Percentiles rank a stretch among this genome's conserved stretches.
Conservation (phyloP, 495 filamentous ascomycete species). For the Tricharina praecox region DNA sequence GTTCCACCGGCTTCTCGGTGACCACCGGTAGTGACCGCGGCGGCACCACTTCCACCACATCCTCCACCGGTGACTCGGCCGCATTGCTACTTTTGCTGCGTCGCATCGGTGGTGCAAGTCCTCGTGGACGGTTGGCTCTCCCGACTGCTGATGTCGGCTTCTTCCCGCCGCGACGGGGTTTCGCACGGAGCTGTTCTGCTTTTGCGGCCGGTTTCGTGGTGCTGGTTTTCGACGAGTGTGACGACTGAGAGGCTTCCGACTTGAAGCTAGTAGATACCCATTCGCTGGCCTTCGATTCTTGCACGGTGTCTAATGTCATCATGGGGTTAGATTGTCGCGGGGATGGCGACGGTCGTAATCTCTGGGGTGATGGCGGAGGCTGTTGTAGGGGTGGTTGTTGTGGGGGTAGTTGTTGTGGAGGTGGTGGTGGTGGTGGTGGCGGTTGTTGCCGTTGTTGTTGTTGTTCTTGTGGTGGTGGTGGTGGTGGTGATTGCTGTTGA, state of each 20-base stretch:
- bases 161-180: not conserved
- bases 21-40: slow-evolving; percentile 1
- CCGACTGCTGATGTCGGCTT: not conserved
- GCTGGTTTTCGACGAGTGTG: not conserved
- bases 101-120: not conserved
- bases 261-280: not conserved
- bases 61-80: not conserved
- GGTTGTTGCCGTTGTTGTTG: too few relatives aligned
- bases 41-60: not conserved
- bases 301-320: slow-evolving; percentile 1
- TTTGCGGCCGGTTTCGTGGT: not conserved
- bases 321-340: not conserved
- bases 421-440: too few relatives aligned
- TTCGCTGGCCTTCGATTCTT: not conserved
- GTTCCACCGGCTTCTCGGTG: slow-evolving; percentile 2
- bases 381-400: not conserved
- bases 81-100: slow-evolving; percentile 1
- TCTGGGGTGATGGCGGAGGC: not conserved
- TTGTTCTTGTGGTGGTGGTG: too few relatives aligned
- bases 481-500: too few relatives aligned
- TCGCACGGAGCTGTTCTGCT: not conserved
- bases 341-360: not conserved
- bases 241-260: not conserved
- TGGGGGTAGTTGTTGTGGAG: too few relatives aligned
- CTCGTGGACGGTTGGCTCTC: not conserved